Evolutionary conservation across 352 stramenopile genomes (phyloP).

Genomic region (Aphanomyces astaci): DNA sequence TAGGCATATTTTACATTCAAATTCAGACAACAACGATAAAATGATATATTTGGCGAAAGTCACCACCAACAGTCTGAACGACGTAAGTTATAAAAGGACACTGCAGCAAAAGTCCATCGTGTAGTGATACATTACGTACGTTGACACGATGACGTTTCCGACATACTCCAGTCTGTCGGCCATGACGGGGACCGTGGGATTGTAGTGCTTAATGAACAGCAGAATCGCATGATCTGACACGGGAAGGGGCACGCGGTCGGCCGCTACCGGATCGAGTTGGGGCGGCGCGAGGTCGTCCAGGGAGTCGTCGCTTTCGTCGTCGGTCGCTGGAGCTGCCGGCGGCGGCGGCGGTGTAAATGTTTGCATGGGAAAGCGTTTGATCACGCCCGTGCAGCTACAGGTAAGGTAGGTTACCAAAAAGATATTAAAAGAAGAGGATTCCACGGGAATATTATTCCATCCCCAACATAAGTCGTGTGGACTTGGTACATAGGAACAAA

Average conservation of each 20-base stretch:
- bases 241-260: background rate
- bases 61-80: too few species aligned
- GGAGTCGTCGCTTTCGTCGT: constrained; percentile 21
- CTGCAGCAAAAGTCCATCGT: too few species aligned
- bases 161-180: constrained; percentile 66
- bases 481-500: too few species aligned
- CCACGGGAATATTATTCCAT: too few species aligned
- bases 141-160: constrained; percentile 66
- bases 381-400: background rate
- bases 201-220: constrained; percentile 82
- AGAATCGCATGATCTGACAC: constrained; percentile 48
- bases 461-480: too few species aligned
- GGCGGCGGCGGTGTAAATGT: constrained; percentile 23
- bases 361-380: background rate
- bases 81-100: too few species aligned
- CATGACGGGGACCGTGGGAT: constrained; percentile 41
- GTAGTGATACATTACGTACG: constrained; percentile 45
- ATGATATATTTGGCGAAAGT: too few species aligned
- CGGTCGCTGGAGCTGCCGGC: constrained; percentile 24
- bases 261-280: constrained; percentile 4
- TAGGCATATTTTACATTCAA: too few species aligned
- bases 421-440: too few species aligned
- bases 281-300: background rate
- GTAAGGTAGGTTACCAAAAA: background rate
- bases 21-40: too few species aligned